Evolutionary conservation across 371 early-diverging fungal genomes (phyloP).

Genomic region (Capniomyces stellatus): DNA sequence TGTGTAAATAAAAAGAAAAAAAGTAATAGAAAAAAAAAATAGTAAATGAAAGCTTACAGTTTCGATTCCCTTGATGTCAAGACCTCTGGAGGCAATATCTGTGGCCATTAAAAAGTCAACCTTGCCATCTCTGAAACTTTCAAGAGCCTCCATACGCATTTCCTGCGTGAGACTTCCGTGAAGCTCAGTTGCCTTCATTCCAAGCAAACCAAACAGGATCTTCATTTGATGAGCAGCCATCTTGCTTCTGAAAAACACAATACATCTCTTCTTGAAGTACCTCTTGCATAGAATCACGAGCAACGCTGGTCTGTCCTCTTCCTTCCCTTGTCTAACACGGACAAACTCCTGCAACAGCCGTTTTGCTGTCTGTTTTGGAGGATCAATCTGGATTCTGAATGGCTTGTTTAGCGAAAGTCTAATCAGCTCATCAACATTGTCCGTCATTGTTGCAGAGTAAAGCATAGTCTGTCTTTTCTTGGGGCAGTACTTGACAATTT

Average conservation of each 20-base stretch:
- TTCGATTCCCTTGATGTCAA: constrained; percentile 97
- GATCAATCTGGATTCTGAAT: constrained; percentile 77
- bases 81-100: constrained; percentile 98
- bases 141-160: constrained; percentile 79
- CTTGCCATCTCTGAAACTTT: constrained; percentile 71
- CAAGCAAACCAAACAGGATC: constrained; percentile 80
- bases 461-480: constrained; percentile 91
- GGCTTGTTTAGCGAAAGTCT: constrained; percentile 82
- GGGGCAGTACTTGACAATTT: constrained; percentile 86
- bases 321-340: constrained; percentile 70
- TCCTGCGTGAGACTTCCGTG: constrained; percentile 97
- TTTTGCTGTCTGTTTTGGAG: constrained; percentile 51
- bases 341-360: constrained; percentile 88
- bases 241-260: constrained; percentile 88
- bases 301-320: constrained; percentile 71
- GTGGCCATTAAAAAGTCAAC: constrained; percentile 91
- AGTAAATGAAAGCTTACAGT: constrained; percentile 37
- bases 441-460: constrained; percentile 99
- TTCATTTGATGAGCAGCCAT: constrained; percentile 91
- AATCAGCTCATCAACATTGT: constrained; percentile 89
- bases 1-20: no score
- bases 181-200: constrained; percentile 83
- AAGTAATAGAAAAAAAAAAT: not conserved
- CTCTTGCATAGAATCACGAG: constrained; percentile 66
- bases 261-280: constrained; percentile 54